Base-by-base conservation (phyloP, 768 basidiomycete genomes). In the Suillus hirtellus region DNA sequence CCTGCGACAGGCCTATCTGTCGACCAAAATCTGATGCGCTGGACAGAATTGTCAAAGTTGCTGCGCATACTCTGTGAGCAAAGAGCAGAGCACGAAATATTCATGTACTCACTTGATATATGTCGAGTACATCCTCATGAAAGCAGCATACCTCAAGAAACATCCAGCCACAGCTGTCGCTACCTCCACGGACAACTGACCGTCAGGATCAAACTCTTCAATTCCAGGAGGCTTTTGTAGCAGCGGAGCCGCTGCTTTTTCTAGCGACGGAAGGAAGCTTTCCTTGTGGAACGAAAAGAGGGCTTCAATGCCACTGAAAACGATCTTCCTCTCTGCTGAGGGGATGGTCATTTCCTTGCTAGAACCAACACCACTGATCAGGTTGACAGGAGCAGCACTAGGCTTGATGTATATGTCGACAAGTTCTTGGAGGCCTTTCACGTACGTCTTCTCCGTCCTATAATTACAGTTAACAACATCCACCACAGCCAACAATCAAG, bases 41-140 rank as follows among this genome's bases (percentile, higher is more conserved):
- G 86, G 12, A 96, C 85, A 2, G 95, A 92, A 72, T 89, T 93
- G 74, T 99, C 96, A 75, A 98, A 99, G 75, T 96, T 96, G 77
- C 93, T 95, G 69, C 42, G 66, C 35, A 53, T 38, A 35, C 61
- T 19, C 42, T 60, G 62, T 67, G 46, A 74, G 67, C 62, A 61
- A 42, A 60, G 52, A 40, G 47, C 56, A 63, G 42, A 46, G 60
- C 50, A 58, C 56, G 42, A 56, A 44, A 63, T 10, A 66, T 55
- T 59, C 62, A 10, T 49, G 2, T 44, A 77, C 90, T 72, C 73
- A 95, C 93, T 99, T 98, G 82, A 96, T 96, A 74, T 98, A 99
- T 50, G 90, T 92, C 38, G 95, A 95, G 75, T 99, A 99, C 91
- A 99, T 98, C 79, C 83, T 93, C 93, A 99, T 94, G 80, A 98